Evolutionary conservation across 352 stramenopile genomes (phyloP).

Genomic region (Globisporangium splendens): DNA sequence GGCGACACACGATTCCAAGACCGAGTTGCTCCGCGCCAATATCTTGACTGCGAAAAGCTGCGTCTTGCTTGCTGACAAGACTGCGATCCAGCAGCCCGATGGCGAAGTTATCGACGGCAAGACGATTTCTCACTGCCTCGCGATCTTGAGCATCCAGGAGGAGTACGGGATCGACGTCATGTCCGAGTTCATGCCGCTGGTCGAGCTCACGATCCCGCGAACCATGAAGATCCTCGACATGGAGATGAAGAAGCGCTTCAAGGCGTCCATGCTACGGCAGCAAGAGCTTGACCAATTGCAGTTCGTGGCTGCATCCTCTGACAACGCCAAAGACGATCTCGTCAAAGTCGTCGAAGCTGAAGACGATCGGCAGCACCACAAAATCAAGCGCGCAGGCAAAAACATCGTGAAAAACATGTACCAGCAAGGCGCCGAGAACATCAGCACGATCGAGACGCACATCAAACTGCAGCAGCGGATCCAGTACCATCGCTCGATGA

Average conservation of each 20-base stretch:
- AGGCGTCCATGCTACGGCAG: conserved; percentile 9
- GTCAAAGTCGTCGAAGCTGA: conserved; percentile 5
- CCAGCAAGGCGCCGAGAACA: conserved; percentile 12
- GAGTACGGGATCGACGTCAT: conserved; percentile 42
- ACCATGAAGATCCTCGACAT: conserved; percentile 74
- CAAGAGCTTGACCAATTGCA: conserved; percentile 5
- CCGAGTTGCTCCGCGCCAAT: conserved; percentile 49
- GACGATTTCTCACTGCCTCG: conserved; percentile 68
- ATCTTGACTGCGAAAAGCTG: conserved; percentile 51
- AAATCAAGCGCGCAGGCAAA: conserved; percentile 11
- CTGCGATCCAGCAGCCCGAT: conserved; percentile 48
- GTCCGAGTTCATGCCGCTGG: conserved; percentile 46
- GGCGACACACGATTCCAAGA: conserved; percentile 45
- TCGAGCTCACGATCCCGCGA: conserved; percentile 55
- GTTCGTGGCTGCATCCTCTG: conserved; percentile 1
- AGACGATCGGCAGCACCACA: conserved; percentile 2
- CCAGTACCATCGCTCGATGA: conserved; percentile 30
- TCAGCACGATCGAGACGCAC: conserved; percentile 33
- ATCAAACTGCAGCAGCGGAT: conserved; percentile 40
- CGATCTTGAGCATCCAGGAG: conserved; percentile 55
- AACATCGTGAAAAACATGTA: conserved; percentile 16
- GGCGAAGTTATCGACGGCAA: conserved; percentile 53
- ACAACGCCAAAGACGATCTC: conserved; percentile 4
- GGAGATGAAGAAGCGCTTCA: conserved; percentile 45
- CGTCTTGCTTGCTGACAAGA: conserved; percentile 58